Evolutionary conservation across 805 yeast genomes (phyloP), one percentile per base, ranked within the genome.

Genomic region (Saturnispora saitoi): DNA sequence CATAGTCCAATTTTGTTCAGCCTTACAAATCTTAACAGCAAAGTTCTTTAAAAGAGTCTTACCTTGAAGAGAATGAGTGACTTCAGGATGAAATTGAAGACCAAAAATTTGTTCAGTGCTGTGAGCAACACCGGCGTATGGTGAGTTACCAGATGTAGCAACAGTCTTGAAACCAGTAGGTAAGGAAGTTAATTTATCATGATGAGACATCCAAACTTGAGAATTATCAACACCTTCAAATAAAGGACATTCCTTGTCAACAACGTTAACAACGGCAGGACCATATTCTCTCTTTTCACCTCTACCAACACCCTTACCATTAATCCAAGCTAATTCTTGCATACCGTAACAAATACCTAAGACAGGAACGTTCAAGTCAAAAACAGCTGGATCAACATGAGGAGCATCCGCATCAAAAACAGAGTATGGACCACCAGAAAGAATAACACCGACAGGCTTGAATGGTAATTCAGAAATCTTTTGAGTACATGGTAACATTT

Each of bases 121-220:
- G 69, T 87, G 82, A 49, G 89, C 80, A 67, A 93, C 83, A 65
- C 95, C 98, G 60, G 96, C 95, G 71, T 63, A 93, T 50, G 98
- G 99, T 39, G 98, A 93, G 78, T 93, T 93, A 58, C 77, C 87
- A 48, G 96, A 84, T 39, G 88, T 81, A 48, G 97, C 99, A 53
- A 90, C 88, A 52, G 85, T 78, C 67, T 83, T 80, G 78, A 80
- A 93, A 36, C 95, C 96, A 41, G 77, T 76, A 60, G 99, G 99
- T 58, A 93, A 77, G 47, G 91, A 86, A 60, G 81, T 81, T 62
- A 93, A 77, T 75, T 93, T 93, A 72, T 93, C 99, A 64, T 96
- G 96, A 70, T 93, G 99, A 43, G 98, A 90, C 99, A 93, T 93
- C 99, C 99, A 93, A 54, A 93, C 97, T 67, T 84, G 90, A 51